Conservation (phyloP, 441 rosid species). For the Flueggea neowawraea region DNA sequence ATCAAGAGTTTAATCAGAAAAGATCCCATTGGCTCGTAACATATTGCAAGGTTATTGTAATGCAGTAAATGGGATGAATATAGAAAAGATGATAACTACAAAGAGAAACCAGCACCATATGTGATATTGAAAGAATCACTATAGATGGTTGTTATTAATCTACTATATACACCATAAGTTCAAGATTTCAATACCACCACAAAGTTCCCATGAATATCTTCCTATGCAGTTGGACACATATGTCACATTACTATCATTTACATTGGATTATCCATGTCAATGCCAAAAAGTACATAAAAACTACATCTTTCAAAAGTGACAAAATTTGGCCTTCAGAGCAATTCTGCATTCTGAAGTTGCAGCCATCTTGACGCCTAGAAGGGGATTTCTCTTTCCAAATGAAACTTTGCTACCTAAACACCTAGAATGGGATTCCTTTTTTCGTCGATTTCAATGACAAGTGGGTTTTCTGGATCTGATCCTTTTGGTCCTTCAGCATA, state of each 20-base stretch:
- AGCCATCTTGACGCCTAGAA: neutral
- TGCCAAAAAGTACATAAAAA: neutral
- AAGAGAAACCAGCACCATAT: too few relatives aligned
- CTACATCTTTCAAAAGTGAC: constrained; percentile 7
- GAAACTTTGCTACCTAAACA: constrained; percentile 5
- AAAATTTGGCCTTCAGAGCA: constrained; percentile 13
- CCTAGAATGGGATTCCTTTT: constrained; percentile 74
- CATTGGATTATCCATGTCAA: neutral
- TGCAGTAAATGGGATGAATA: too few relatives aligned
- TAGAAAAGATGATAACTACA: too few relatives aligned
- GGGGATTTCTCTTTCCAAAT: neutral
- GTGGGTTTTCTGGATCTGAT: constrained; percentile 56
- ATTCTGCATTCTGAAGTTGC: neutral
- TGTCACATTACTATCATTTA: constrained; percentile 7
- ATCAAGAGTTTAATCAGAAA: too few relatives aligned
- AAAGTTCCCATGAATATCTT: too few relatives aligned
- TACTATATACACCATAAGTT: too few relatives aligned
- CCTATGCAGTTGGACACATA: too few relatives aligned
- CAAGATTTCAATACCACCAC: too few relatives aligned
- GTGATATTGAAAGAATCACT: too few relatives aligned
- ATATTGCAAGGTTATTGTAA: too few relatives aligned
- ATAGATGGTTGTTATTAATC: too few relatives aligned
- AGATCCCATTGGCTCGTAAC: too few relatives aligned
- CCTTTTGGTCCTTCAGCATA: constrained; percentile 88
- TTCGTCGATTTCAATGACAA: constrained; percentile 75